Base-by-base conservation (phyloP, 2,329 filamentous ascomycete genomes). In the Epichloe glyceriae region DNA sequence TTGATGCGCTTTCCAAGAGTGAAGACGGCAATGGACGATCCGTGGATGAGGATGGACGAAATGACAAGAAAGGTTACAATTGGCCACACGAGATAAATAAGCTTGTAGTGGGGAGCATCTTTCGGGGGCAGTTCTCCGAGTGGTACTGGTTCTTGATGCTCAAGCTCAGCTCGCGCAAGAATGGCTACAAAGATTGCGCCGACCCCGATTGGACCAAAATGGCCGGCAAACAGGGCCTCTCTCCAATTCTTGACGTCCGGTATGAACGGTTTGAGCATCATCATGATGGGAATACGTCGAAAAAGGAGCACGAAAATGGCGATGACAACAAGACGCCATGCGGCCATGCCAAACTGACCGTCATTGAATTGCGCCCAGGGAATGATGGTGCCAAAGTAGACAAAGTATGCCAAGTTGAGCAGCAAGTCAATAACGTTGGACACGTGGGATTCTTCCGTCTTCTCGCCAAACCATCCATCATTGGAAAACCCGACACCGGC, bases 401-500 rank as follows among this genome's bases (percentile, higher is more conserved):
- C 93, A 67, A 98, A 98, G 68, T 97, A 98, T 3, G 91, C 80
- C 81, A 98, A 79, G 68, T 98, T 98, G 72, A 98, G 83, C 54
- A 98, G 73, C 65, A 98, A 70, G 73, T 98, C 93, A 62, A 98
- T 98, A 64, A 98, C 93, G 80, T 98, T 97, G 66, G 91, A 97
- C 10, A 98, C 93, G 65, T 97, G 93, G 0, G 93, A 91, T 67
- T 98, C 93, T 64, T 98, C 93, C 0, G 93, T 98, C 74, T 96
- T 96, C 63, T 96, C 87, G 15, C 87, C 86, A 61, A 98, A 98
- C 93, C 93, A 98, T 57, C 93, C 93, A 63, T 98, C 93, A 67
- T 98, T 98, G 59, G 90, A 96, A 73, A 98, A 98, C 50, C 93
- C 93, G n/a, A 98, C 93, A 52, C 93, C 93, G 50, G 87, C 88